Base-by-base conservation (phyloP, 176 grass and related monocot genomes). In the Poa annua region DNA sequence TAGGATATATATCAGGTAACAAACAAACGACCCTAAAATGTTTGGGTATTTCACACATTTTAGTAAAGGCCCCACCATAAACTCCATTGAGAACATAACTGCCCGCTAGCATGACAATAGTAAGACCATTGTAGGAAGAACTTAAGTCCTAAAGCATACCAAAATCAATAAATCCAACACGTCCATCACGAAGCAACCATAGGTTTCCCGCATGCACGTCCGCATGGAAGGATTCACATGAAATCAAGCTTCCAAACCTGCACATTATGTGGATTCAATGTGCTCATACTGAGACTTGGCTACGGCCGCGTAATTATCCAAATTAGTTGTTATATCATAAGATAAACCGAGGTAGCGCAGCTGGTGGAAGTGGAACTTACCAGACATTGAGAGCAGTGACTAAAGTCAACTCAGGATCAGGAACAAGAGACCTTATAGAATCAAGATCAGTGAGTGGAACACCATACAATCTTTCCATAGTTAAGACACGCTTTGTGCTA, bases 161-260 rank as follows among this genome's bases (percentile, higher is more conserved):
- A 42, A 98, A 98, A 90, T 98, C 96, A 76, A 98, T 86, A 87
- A 98, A 98, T 71, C 96, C 96, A 54, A 98, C 86, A 24, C 92
- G 88, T 0, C 92, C 96, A 93, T 98, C 96, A 88, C 83, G 88
- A 79, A 98, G 96, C 82, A 98, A 72, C 96, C 96, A 98, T 14
- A 98, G 85, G 72, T 98, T 98, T 70, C 96, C 96, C 75, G 96
- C 96, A 95, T 98, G 92, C 41, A 95, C 96, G 83, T 98, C 96
- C 0, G 92, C 96, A 83, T 98, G 96, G 85, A 98, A 98, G 60
- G 85, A 94, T 75, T 95, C 96, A 82, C 96, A 98, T 17, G 90
- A 86, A 61, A 98, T 87, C 83, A 98, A 92, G 77, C 96, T 98
- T 79, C 96, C 96, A 87, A 98, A 95, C 96, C 96, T 98, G 71